Evolutionary conservation across 83 land plant genomes (phyloP).

Genomic region (Picea abies): DNA sequence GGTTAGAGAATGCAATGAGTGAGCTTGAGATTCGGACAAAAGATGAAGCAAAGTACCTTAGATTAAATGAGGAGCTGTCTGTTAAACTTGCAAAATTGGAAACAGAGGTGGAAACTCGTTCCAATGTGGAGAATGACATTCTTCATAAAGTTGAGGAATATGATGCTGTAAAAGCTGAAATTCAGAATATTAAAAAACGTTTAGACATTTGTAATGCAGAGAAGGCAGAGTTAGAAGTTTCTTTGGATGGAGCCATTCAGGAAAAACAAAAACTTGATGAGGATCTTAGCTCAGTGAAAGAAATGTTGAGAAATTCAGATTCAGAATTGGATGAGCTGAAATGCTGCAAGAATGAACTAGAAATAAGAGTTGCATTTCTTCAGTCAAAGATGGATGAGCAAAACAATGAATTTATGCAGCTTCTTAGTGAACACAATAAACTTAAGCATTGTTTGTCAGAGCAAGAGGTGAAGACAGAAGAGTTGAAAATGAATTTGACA

Average conservation of each 20-base stretch:
- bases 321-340: constrained; percentile 32
- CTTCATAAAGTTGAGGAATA: constrained; percentile 23
- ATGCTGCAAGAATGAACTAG: constrained; percentile 28
- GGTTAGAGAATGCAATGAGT: constrained; percentile 24
- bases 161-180: constrained; percentile 30
- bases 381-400: constrained; percentile 49
- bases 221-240: constrained; percentile 48
- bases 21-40: constrained; percentile 26
- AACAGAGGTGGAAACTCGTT: constrained; percentile 32
- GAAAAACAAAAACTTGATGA: constrained; percentile 31
- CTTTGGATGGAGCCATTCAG: constrained; percentile 35
- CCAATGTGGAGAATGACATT: constrained; percentile 27
- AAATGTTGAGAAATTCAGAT: constrained; percentile 30
- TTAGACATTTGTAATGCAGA: constrained; percentile 69
- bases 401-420: constrained; percentile 28
- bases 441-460: background rate
- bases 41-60: constrained; percentile 22
- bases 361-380: constrained; percentile 30
- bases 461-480: constrained; percentile 20
- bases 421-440: background rate
- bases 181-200: constrained; percentile 24
- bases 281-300: constrained; percentile 43
- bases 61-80: constrained; percentile 24
- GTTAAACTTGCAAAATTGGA: constrained; percentile 29
- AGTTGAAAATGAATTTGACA: constrained; percentile 23